Evolutionary conservation across 176 grass and related monocot species (phyloP).

Genomic region (Musa troglodytarum): DNA sequence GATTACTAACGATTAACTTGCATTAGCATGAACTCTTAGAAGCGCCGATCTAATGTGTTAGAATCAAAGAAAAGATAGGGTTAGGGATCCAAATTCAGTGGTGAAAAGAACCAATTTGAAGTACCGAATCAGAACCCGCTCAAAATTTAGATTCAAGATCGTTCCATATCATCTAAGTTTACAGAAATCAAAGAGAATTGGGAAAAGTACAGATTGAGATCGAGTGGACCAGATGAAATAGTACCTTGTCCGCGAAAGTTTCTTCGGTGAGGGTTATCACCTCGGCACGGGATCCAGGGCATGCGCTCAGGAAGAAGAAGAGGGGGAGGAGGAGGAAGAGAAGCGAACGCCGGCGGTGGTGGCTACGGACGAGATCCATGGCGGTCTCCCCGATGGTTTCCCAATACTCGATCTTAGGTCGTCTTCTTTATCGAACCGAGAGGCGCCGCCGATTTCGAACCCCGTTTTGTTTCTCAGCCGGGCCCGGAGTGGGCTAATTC

Average conservation of each 20-base stretch:
- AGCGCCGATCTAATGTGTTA: too few species aligned
- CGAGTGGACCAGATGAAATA: background rate
- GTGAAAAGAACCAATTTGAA: too few species aligned
- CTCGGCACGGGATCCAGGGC: constrained; percentile 36
- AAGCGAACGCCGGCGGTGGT: constrained; percentile 17
- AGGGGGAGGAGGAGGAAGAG: constrained; percentile 4
- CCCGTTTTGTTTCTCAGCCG: background rate
- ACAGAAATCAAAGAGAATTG: background rate
- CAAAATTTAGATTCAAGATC: too few species aligned
- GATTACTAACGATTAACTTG: too few species aligned
- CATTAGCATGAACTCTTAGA: too few species aligned
- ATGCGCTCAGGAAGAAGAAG: constrained; percentile 5
- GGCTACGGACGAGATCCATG: constrained; percentile 49
- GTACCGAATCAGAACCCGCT: too few species aligned
- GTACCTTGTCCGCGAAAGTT: constrained; percentile 86
- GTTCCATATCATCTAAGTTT: too few species aligned
- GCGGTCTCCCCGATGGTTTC: background rate
- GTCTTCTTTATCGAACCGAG: background rate
- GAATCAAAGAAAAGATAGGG: too few species aligned
- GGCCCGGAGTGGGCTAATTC: too few species aligned
- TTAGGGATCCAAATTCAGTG: too few species aligned
- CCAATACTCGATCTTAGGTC: background rate
- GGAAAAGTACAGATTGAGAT: background rate
- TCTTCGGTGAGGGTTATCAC: constrained; percentile 82
- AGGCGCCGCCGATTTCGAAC: background rate